Conservation (phyloP, 176 grass and related monocot genomes). For the Rhipidocladum racemiflorum region DNA sequence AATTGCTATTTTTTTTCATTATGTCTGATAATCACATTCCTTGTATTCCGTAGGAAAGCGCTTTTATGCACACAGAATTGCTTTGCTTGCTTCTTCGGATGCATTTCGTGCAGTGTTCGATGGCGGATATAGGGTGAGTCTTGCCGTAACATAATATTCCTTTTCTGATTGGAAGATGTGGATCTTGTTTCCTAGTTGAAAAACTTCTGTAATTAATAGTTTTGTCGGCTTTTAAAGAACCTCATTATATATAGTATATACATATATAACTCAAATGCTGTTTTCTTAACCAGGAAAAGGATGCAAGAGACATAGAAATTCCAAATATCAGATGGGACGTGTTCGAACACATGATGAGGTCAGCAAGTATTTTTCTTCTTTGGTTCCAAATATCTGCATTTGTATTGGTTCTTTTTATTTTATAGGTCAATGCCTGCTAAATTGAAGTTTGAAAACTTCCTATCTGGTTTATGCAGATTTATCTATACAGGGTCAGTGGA, state of each 20-base stretch:
- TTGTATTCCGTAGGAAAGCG: constrained; percentile 59
- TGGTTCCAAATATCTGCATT: not conserved
- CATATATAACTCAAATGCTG: not conserved
- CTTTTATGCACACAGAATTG: constrained; percentile 98
- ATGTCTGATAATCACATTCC: not conserved
- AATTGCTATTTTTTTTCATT: constrained; percentile 15
- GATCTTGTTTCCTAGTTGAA: constrained; percentile 17
- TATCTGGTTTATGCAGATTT: constrained; percentile 64
- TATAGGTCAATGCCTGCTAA: constrained; percentile 10
- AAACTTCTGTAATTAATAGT: not conserved
- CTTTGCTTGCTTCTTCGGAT: constrained; percentile 97
- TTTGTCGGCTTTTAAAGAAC: constrained; percentile 11
- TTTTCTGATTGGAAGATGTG: constrained; percentile 21
- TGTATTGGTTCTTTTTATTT: constrained; percentile 6
- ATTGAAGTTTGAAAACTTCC: constrained; percentile 15
- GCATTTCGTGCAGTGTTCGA: constrained; percentile 99
- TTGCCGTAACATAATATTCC: constrained; percentile 5
- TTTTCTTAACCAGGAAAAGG: constrained; percentile 81
- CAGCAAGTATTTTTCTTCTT: not conserved
- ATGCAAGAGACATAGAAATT: constrained; percentile 99
- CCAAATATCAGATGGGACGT: constrained; percentile 94
- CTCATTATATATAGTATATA: not conserved
- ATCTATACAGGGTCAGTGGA: constrained; percentile 95
- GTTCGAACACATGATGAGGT: constrained; percentile 99
- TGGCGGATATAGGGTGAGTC: constrained; percentile 94